Evolutionary conservation across 352 stramenopile species (phyloP).

Genomic region (Globisporangium megalacanthum): DNA sequence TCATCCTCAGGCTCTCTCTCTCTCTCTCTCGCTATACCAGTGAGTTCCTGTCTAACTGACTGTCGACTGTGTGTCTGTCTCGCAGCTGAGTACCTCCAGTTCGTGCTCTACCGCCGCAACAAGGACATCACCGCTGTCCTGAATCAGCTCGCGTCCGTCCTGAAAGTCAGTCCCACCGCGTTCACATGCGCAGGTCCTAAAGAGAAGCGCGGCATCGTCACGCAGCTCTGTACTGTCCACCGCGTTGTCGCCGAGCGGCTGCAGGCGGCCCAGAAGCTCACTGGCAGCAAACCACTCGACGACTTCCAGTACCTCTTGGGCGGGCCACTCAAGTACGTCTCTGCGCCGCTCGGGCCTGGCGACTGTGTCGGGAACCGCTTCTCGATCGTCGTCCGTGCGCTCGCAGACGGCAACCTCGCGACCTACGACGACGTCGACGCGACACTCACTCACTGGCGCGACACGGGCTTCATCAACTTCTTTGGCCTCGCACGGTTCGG

Average conservation of each 20-base stretch:
- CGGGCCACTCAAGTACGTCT: slow-evolving; percentile 90
- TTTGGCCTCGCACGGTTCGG: slow-evolving; percentile 96
- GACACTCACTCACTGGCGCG: slow-evolving; percentile 42
- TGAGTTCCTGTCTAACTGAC: too few relatives aligned
- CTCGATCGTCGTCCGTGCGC: slow-evolving; percentile 89
- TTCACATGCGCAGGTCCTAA: slow-evolving; percentile 96
- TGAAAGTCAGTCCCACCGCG: slow-evolving; percentile 59
- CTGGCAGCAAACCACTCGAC: slow-evolving; percentile 32
- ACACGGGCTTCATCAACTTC: slow-evolving; percentile 95
- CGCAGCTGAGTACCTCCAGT: slow-evolving; percentile 89
- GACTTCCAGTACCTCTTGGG: slow-evolving; percentile 86
- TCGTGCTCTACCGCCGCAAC: slow-evolving; percentile 97
- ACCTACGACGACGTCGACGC: slow-evolving; percentile 22
- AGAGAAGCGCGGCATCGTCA: slow-evolving; percentile 95
- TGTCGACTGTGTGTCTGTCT: slow-evolving; percentile 4
- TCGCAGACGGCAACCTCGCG: slow-evolving; percentile 59
- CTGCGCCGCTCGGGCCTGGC: slow-evolving; percentile 79
- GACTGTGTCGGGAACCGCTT: slow-evolving; percentile 92
- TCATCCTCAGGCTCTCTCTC: neutral
- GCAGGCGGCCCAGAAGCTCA: slow-evolving; percentile 35
- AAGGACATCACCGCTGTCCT: slow-evolving; percentile 90
- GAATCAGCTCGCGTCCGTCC: slow-evolving; percentile 68
- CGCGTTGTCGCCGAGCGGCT: slow-evolving; percentile 60
- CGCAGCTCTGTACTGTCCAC: slow-evolving; percentile 93
- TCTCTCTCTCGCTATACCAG: neutral